Evolutionary conservation across 257 asterid genomes (phyloP).

Genomic region (Perilla frutescens): DNA sequence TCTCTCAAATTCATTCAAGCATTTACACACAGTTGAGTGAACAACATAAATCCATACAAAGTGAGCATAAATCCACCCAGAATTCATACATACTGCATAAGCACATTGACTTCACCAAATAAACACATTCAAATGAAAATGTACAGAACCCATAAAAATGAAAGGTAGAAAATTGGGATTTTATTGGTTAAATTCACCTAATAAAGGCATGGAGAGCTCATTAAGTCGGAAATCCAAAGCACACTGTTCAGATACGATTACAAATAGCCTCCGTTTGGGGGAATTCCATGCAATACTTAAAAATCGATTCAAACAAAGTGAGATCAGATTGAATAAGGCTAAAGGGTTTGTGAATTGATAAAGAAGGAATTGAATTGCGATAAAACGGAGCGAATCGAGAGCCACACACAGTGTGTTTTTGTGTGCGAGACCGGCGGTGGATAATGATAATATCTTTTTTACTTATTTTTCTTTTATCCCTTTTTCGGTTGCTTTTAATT

Average conservation of each 20-base stretch:
- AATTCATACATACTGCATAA: neutral
- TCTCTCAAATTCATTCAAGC: constrained; percentile 6
- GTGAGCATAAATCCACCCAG: neutral
- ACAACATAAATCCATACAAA: neutral
- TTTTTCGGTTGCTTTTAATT: neutral
- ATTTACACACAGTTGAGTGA: neutral
- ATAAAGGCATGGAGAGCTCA: constrained; percentile 97
- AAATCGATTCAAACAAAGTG: neutral
- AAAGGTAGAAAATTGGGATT: constrained; percentile 1
- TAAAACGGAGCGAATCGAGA: constrained; percentile 34
- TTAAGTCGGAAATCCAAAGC: constrained; percentile 58
- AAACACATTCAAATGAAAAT: neutral
- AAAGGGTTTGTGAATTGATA: constrained; percentile 22
- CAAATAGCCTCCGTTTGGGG: constrained; percentile 28
- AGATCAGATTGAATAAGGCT: neutral
- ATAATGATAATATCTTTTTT: constrained; percentile 35
- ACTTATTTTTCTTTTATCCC: neutral
- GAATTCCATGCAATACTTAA: constrained; percentile 36
- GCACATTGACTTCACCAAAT: neutral
- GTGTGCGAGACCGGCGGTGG: constrained; percentile 33
- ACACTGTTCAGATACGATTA: constrained; percentile 35
- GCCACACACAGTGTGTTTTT: constrained; percentile 36
- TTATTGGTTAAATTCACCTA: constrained; percentile 47
- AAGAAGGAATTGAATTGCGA: constrained; percentile 24
- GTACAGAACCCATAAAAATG: neutral